Conservation (phyloP, 2,329 filamentous ascomycete species). For the Trematosphaeria pertusa region DNA sequence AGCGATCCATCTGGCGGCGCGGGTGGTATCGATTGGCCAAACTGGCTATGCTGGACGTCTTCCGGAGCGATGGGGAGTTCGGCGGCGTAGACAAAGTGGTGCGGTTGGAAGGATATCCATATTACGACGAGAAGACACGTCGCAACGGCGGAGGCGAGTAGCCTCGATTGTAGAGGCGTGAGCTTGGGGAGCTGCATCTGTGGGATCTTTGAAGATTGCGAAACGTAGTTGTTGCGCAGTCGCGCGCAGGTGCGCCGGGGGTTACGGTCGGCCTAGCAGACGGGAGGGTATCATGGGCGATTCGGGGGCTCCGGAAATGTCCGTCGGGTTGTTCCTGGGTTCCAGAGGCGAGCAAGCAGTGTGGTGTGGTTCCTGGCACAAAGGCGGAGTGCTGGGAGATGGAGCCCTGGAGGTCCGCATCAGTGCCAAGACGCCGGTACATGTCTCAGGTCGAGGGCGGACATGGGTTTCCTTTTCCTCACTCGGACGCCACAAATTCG, state of each 20-base stretch:
- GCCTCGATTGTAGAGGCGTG: conserved; percentile 74
- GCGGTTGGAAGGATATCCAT: conserved; percentile 66
- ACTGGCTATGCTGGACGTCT: conserved; percentile 19
- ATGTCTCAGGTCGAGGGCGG: conserved; percentile 9
- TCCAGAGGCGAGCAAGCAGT: not conserved
- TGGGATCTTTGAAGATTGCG: conserved; percentile 4
- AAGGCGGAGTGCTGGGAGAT: conserved; percentile 8
- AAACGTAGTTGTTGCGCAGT: conserved; percentile 13
- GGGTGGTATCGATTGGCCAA: conserved; percentile 31
- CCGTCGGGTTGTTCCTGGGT: not conserved
- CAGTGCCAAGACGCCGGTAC: conserved; percentile 8
- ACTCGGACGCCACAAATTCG: too few relatives aligned
- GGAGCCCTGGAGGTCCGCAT: conserved; percentile 8
- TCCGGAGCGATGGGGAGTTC: conserved; percentile 52
- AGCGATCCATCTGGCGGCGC: conserved; percentile 58
- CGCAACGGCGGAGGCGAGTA: conserved; percentile 70
- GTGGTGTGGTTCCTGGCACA: conserved; percentile 1
- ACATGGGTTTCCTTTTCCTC: too few relatives aligned
- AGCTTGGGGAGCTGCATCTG: conserved; percentile 59
- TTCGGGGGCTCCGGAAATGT: not conserved
- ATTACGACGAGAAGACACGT: conserved; percentile 66
- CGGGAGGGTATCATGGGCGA: conserved; percentile 5
- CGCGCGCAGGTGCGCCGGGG: conserved; percentile 10
- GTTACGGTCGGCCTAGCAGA: conserved; percentile 5
- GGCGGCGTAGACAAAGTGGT: conserved; percentile 64